phyloP scores from a whole-genome alignment of 2,329 filamentous ascomycete genomes.

The Aspergillus fumigatiaffinis region DNA sequence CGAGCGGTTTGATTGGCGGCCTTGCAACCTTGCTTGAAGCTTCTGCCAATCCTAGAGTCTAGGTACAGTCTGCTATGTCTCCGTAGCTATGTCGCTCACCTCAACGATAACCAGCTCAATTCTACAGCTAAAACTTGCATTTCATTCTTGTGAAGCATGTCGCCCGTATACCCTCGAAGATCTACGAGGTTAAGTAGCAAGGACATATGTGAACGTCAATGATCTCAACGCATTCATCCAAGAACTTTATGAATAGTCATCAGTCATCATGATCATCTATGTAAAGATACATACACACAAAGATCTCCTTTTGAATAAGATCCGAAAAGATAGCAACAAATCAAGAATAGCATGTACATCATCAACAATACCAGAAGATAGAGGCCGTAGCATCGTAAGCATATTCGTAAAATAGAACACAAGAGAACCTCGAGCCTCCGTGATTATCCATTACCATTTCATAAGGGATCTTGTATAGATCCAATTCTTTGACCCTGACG shows the following conservation, averaged over 20 bases:
- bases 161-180: too few relatives aligned
- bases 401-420: neutral
- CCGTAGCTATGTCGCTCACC: neutral
- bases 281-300: constrained; percentile 20
- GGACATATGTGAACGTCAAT: neutral
- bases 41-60: neutral
- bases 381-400: neutral
- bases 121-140: too few relatives aligned
- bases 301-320: constrained; percentile 1
- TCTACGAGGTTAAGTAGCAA: too few relatives aligned
- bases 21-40: neutral
- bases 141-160: too few relatives aligned
- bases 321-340: constrained; percentile 4
- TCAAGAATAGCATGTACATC: constrained; percentile 3
- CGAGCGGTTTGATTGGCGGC: neutral
- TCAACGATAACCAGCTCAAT: neutral
- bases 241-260: constrained; percentile 24
- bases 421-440: neutral
- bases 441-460: neutral
- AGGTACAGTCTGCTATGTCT: neutral
- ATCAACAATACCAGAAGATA: neutral
- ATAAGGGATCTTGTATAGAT: neutral
- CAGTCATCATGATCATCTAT: constrained; percentile 23
- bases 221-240: neutral
- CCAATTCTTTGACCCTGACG: neutral